These are phyloP conservation scores for Euphrasia arctica DNA, from an alignment of 305 asterid genomes.

Conservation along the genomic window DNA sequence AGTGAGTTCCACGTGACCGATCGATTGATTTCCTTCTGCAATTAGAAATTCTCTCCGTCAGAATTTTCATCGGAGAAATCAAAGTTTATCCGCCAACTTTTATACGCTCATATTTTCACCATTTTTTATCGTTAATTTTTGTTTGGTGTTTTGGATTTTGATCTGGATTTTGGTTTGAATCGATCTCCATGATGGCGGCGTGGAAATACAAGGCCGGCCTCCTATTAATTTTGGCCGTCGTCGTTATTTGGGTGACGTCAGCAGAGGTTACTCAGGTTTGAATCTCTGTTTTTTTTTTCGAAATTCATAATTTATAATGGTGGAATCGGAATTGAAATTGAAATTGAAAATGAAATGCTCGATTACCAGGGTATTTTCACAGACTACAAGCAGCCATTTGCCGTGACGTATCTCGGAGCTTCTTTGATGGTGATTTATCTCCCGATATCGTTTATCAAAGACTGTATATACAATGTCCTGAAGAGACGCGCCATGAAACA, in stretches of 20 bases:
- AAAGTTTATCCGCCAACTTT: too few relatives aligned
- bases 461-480: constrained; percentile 53
- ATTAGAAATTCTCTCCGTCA: too few relatives aligned
- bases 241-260: constrained; percentile 95
- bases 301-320: too few relatives aligned
- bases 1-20: too few relatives aligned
- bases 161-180: constrained; percentile 6
- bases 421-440: constrained; percentile 93
- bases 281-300: too few relatives aligned
- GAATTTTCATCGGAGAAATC: too few relatives aligned
- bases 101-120: too few relatives aligned
- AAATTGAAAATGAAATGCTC: too few relatives aligned
- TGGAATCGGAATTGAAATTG: too few relatives aligned
- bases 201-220: constrained; percentile 87
- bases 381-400: constrained; percentile 97
- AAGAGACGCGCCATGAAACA: constrained; percentile 46
- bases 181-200: constrained; percentile 48
- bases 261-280: constrained; percentile 98
- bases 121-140: too few relatives aligned
- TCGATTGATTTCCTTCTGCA: too few relatives aligned
- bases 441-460: constrained; percentile 82
- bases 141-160: too few relatives aligned
- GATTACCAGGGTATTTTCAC: constrained; percentile 77
- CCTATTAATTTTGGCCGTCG: constrained; percentile 81
- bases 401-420: constrained; percentile 97